Conservation (phyloP, 2,329 filamentous ascomycete genomes). For the Biscogniauxia marginata region DNA sequence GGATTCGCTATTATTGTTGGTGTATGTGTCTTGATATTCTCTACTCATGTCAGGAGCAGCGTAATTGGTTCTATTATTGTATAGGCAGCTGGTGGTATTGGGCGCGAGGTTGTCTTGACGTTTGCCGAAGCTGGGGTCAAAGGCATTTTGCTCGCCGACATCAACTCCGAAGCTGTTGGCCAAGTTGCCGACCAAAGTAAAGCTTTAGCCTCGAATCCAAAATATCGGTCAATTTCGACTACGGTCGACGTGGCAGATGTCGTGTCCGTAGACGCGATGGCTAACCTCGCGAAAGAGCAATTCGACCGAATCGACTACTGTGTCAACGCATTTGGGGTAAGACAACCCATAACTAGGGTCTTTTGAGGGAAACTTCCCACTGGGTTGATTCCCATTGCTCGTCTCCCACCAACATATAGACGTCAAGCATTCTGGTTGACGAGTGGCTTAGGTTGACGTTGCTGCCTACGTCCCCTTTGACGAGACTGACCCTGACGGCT, state of each 20-base stretch:
- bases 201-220: conserved; percentile 10
- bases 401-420: too few species aligned
- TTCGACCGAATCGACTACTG: conserved; percentile 23
- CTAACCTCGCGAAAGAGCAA: conserved; percentile 2
- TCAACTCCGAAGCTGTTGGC: conserved; percentile 11
- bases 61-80: not conserved
- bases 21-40: conserved; percentile 1
- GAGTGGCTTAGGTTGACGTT: conserved; percentile 18
- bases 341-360: too few species aligned
- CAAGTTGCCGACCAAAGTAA: conserved; percentile 12
- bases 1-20: conserved; percentile 13
- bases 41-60: not conserved
- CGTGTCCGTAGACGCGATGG: conserved; percentile 14
- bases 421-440: too few species aligned
- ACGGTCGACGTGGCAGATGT: too few species aligned
- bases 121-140: conserved; percentile 22
- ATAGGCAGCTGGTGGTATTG: conserved; percentile 23
- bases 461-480: conserved; percentile 21
- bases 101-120: conserved; percentile 13
- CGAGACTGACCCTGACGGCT: conserved; percentile 20
- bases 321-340: conserved; percentile 17
- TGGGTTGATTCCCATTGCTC: too few species aligned
- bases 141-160: conserved; percentile 21
- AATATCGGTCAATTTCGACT: conserved; percentile 4
- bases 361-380: too few species aligned